Evolutionary conservation across 495 filamentous ascomycete genomes (phyloP).

Genomic region (Cryomyces minteri): DNA sequence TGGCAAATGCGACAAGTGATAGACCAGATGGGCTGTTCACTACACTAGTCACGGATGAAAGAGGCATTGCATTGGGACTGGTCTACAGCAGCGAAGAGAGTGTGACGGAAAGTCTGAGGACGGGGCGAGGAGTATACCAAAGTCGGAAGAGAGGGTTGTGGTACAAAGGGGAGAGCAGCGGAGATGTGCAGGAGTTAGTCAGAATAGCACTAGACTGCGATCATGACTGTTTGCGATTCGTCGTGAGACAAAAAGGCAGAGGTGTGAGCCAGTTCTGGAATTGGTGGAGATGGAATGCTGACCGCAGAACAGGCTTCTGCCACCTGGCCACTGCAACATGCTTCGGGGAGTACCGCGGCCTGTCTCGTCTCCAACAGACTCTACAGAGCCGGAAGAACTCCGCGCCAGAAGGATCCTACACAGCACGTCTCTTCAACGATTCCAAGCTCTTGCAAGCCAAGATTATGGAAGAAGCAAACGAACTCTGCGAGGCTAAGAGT

Average conservation of each 20-base stretch:
- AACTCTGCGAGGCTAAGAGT: conserved; percentile 69
- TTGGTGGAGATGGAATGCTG: conserved; percentile 6
- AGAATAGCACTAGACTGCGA: conserved; percentile 80
- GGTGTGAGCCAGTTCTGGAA: conserved; percentile 20
- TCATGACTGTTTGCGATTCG: conserved; percentile 74
- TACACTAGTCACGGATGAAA: conserved; percentile 77
- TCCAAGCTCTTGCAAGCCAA: conserved; percentile 78
- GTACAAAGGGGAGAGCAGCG: conserved; percentile 92
- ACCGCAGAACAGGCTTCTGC: conserved; percentile 53
- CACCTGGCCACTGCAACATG: conserved; percentile 82
- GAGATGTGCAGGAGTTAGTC: conserved; percentile 78
- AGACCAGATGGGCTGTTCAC: conserved; percentile 68
- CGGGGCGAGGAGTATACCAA: conserved; percentile 86
- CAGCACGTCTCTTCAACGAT: conserved; percentile 78
- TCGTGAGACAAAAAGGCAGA: conserved; percentile 71
- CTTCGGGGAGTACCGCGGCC: conserved; percentile 68
- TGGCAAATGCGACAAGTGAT: conserved; percentile 55
- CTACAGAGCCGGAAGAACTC: conserved; percentile 57
- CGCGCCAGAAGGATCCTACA: conserved; percentile 82
- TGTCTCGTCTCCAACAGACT: conserved; percentile 72
- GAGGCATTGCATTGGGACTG: conserved; percentile 66
- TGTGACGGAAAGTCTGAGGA: conserved; percentile 65
- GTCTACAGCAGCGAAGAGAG: conserved; percentile 91
- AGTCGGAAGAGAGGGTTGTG: conserved; percentile 86
- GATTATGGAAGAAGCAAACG: conserved; percentile 95